Evolutionary conservation across 1,139 yeast genomes (phyloP), one percentile per base, ranked within the genome.

Genomic region (Hansenula sp.): DNA sequence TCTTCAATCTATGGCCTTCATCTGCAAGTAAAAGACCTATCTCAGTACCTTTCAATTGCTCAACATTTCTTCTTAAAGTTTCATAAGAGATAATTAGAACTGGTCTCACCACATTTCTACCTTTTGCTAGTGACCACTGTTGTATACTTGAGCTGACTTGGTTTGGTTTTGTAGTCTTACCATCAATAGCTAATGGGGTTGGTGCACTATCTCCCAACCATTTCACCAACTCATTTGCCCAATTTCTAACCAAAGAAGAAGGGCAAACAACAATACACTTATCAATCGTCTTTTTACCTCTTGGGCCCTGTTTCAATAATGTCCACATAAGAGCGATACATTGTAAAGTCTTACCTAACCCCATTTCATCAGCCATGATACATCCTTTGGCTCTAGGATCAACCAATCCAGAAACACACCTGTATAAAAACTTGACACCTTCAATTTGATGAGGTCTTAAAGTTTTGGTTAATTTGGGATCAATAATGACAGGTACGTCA

Each of bases 281-380:
- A 46, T 84, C 88, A 32, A 94, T 93, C 1, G 96, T 83, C 41
- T 82, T 79, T 49, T 74, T 79, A 2, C 97, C 97, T 45, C 93
- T 77, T 0, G 99, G 98, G 16, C 96, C 84, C 62, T 93, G 99
- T 51, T 78, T 80, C 38, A 93, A 71, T 43, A 93, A 65, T 0
- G 99, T 93, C 99, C 99, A 93, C 88, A 93, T 77, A 36, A 93
- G 71, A 0, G 98, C 76, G 38, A 93, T 76, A 62, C 99, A 94
- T 63, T 93, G 99, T 36, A 93, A 71, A 0, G 99, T 93, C 61
- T 93, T 93, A 24, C 99, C 99, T 38, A 93, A 72, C 3, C 99
- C 99, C 99, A 93, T 93, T 67, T 90, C 99, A 68, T 93, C 99
- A 0, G 99, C 99, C 99, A 93, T 93, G 44, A 93, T 94, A 61